Conservation (phyloP, 2,329 filamentous ascomycete species). For the Neonectria coccinea region DNA sequence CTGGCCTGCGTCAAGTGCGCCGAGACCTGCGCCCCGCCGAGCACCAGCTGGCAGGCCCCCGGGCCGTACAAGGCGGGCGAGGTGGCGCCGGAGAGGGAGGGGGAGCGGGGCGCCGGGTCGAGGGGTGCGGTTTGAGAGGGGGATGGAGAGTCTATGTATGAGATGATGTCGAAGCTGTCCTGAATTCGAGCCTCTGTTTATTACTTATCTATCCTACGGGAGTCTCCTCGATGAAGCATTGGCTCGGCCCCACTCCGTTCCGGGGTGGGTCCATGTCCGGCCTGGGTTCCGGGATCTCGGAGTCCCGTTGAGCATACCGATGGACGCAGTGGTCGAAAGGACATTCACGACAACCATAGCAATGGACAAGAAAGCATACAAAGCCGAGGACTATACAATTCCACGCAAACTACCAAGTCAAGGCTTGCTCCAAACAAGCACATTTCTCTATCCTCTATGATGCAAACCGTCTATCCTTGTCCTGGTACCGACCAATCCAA, state of each 20-base stretch:
- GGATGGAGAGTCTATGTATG: slow-evolving; percentile 5
- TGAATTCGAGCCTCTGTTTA: slow-evolving; percentile 3
- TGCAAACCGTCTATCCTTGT: background rate
- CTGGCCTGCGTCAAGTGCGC: slow-evolving; percentile 44
- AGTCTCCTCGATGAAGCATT: background rate
- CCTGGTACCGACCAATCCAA: background rate
- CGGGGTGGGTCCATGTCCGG: slow-evolving; percentile 22
- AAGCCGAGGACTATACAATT: background rate
- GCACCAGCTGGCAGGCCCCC: slow-evolving; percentile 44
- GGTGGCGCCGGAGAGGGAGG: slow-evolving; percentile 20
- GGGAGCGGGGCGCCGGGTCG: slow-evolving; percentile 4
- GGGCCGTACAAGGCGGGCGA: slow-evolving; percentile 27
- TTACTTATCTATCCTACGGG: background rate
- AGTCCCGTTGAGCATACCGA: background rate
- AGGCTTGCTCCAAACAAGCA: background rate
- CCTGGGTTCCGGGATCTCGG: background rate
- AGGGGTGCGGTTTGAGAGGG: background rate
- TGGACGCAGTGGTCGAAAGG: background rate
- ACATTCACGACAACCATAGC: background rate
- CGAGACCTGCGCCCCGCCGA: slow-evolving; percentile 45
- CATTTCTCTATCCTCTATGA: background rate
- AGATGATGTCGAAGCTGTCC: background rate
- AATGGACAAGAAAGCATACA: no score
- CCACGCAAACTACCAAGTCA: background rate
- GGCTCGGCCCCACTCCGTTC: slow-evolving; percentile 21